Evolutionary conservation across 2,329 filamentous ascomycete genomes (phyloP).

Genomic region (Trichoderma sp.): DNA sequence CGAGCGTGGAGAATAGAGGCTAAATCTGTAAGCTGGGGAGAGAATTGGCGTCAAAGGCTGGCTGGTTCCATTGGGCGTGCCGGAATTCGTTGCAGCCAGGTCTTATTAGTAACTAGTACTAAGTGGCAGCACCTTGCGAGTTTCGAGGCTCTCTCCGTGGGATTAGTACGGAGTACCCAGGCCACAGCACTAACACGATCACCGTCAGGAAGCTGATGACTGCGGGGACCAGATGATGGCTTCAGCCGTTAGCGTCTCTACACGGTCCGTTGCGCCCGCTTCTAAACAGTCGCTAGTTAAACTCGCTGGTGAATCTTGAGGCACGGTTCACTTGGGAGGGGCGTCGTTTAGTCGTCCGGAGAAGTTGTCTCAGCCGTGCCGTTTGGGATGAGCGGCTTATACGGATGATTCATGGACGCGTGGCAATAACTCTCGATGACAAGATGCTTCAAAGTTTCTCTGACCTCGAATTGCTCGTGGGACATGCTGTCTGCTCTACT

Average conservation of each 20-base stretch:
- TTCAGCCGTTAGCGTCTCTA: conserved; percentile 16
- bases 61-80: conserved; percentile 1
- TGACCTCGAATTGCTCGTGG: background rate
- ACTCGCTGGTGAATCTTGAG: background rate
- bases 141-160: background rate
- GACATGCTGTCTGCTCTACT: background rate
- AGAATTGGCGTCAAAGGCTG: background rate
- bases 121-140: background rate
- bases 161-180: conserved; percentile 10
- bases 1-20: conserved; percentile 2
- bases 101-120: background rate
- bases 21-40: background rate
- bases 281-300: conserved; percentile 1
- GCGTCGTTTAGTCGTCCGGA: background rate
- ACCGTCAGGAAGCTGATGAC: conserved; percentile 17
- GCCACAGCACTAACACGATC: conserved; percentile 4
- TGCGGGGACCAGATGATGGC: conserved; percentile 18
- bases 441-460: background rate
- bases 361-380: background rate
- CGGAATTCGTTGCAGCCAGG: background rate
- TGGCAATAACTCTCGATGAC: background rate
- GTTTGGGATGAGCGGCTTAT: background rate
- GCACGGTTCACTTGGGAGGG: background rate
- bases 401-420: background rate
- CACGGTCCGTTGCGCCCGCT: conserved; percentile 23